These are phyloP conservation scores for Lachancea lanzarotensis DNA, from an alignment of 805 yeast species.

Conservation along the genomic window DNA sequence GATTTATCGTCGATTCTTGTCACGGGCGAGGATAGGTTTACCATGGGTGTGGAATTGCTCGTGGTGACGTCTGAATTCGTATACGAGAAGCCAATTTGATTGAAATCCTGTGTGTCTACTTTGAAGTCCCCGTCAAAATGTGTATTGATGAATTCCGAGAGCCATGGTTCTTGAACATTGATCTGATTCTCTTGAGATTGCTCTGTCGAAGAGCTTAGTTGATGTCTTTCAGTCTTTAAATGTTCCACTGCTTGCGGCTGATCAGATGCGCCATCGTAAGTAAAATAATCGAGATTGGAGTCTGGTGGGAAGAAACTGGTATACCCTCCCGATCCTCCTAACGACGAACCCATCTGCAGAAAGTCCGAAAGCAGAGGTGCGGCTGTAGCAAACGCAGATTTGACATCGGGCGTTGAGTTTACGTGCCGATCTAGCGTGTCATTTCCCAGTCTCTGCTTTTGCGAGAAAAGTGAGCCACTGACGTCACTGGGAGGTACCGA, in stretches of 20 bases:
- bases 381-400: slow-evolving; percentile 23
- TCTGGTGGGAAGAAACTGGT: slow-evolving; percentile 16
- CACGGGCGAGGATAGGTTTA: slow-evolving; percentile 1
- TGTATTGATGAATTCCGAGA: slow-evolving; percentile 61
- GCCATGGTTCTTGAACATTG: slow-evolving; percentile 40
- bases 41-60: slow-evolving; percentile 5
- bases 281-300: slow-evolving; percentile 31
- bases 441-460: neutral
- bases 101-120: slow-evolving; percentile 40
- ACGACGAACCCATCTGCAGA: slow-evolving; percentile 35
- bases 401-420: slow-evolving; percentile 4
- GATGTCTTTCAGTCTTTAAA: neutral
- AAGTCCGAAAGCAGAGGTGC: slow-evolving; percentile 36
- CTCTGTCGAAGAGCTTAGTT: neutral
- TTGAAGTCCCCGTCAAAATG: slow-evolving; percentile 54
- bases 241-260: neutral
- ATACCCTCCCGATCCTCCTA: slow-evolving; percentile 38
- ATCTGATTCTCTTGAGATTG: neutral
- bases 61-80: slow-evolving; percentile 6
- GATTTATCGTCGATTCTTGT: neutral
- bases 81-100: slow-evolving; percentile 50
- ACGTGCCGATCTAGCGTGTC: neutral
- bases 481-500: neutral
- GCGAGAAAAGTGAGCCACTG: neutral
- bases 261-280: slow-evolving; percentile 16